Conservation (phyloP, 2,329 filamentous ascomycete genomes). For the Aspergillus texensis region DNA sequence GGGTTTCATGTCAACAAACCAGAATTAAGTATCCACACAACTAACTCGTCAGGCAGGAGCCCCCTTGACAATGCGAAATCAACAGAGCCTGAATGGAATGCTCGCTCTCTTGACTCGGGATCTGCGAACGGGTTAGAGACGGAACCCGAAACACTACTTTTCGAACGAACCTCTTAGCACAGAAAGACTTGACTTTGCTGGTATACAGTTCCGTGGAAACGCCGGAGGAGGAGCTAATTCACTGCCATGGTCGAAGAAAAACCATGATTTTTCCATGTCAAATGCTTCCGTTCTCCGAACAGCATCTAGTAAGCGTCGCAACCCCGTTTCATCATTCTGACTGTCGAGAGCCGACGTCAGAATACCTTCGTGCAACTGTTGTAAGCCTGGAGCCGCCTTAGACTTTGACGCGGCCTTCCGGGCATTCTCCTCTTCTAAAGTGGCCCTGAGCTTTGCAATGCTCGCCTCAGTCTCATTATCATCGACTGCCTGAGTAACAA, state of each 20-base stretch:
- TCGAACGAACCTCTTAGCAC: constrained; percentile 36
- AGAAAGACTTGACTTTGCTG: constrained; percentile 31
- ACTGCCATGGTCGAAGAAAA: constrained; percentile 55
- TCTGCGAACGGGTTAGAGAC: constrained; percentile 37
- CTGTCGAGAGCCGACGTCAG: constrained; percentile 48
- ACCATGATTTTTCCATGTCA: constrained; percentile 55
- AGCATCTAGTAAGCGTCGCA: constrained; percentile 57
- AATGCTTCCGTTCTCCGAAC: constrained; percentile 64
- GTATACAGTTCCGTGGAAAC: constrained; percentile 40
- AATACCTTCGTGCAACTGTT: constrained; percentile 40
- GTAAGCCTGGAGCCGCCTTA: not conserved
- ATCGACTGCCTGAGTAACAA: constrained; percentile 61
- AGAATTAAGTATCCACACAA: constrained; percentile 62
- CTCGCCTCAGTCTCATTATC: constrained; percentile 63
- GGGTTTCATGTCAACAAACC: constrained; percentile 25
- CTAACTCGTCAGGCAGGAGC: constrained; percentile 63
- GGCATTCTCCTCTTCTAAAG: constrained; percentile 23
- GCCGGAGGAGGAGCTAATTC: constrained; percentile 25
- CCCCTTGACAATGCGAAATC: constrained; percentile 54
- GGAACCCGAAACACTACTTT: not conserved
- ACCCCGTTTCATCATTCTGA: constrained; percentile 45
- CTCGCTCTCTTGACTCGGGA: constrained; percentile 56
- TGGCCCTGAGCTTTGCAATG: constrained; percentile 41
- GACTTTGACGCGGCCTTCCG: not conserved
- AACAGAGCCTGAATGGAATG: constrained; percentile 65